A percentile compares a stretch with the other conserved stretches of the same genome.
phyloP scores from a whole-genome alignment of 2,329 filamentous ascomycete species.

The Aureobasidium namibiae region DNA sequence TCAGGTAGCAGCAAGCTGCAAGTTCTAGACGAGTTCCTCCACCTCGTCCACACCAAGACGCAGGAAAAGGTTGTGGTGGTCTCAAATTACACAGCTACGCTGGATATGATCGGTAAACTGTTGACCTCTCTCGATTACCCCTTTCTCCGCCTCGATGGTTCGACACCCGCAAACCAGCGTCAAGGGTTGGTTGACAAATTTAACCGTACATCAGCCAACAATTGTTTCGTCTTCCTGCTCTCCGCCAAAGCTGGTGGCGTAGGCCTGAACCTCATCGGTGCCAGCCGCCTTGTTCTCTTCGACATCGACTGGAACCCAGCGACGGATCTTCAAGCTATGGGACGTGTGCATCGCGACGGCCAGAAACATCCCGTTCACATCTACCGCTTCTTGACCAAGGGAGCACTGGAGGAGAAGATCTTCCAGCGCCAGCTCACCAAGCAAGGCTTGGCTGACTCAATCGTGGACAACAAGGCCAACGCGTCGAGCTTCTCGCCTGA shows the following conservation, averaged over 20 bases:
- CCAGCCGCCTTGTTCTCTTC: conserved; percentile 61
- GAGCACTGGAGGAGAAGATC: conserved; percentile 66
- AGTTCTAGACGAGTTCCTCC: conserved; percentile 57
- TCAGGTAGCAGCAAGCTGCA: conserved; percentile 58
- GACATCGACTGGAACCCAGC: conserved; percentile 72
- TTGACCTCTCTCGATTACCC: conserved; percentile 52
- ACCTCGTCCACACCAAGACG: conserved; percentile 52
- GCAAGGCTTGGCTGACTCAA: conserved; percentile 59
- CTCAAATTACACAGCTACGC: conserved; percentile 67
- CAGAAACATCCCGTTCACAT: conserved; percentile 61
- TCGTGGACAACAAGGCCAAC: conserved; percentile 58
- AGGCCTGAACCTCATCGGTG: conserved; percentile 63
- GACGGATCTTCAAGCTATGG: conserved; percentile 67
- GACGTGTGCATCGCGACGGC: conserved; percentile 63
- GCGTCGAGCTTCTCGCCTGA: conserved; percentile 56
- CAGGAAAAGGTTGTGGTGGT: conserved; percentile 65
- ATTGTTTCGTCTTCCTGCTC: conserved; percentile 60
- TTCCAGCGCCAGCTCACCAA: conserved; percentile 67
- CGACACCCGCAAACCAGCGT: conserved; percentile 54
- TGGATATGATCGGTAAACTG: conserved; percentile 57
- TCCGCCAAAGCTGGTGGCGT: conserved; percentile 65
- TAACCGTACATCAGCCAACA: conserved; percentile 50
- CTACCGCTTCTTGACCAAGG: conserved; percentile 60
- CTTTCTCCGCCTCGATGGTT: conserved; percentile 62
- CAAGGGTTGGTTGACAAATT: conserved; percentile 63